phyloP scores from a whole-genome alignment of 2,329 filamentous ascomycete genomes.

The Remersonia thermophila region DNA sequence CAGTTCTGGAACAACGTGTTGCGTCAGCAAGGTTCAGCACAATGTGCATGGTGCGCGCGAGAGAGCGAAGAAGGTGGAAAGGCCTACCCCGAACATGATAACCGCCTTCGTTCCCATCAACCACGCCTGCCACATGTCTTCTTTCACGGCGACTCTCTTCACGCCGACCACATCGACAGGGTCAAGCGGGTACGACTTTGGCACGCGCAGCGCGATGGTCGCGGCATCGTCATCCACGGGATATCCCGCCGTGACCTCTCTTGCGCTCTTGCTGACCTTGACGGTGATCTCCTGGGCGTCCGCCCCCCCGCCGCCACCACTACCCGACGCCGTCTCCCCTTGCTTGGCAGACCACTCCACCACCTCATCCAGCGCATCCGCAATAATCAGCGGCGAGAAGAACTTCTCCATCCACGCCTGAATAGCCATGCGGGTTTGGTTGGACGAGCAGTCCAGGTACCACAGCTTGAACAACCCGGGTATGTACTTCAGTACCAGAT shows the following conservation, averaged over 20 bases:
- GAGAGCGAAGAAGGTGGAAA: neutral
- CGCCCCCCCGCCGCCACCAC: conserved; percentile 7
- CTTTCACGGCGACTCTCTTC: conserved; percentile 74
- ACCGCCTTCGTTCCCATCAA: conserved; percentile 78
- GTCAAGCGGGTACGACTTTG: conserved; percentile 70
- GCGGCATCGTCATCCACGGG: conserved; percentile 79
- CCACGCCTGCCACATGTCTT: conserved; percentile 90
- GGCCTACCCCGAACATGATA: conserved; percentile 68
- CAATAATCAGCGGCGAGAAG: conserved; percentile 61
- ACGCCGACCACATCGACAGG: conserved; percentile 63
- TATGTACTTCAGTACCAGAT: conserved; percentile 62
- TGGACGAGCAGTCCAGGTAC: conserved; percentile 70
- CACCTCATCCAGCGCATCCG: conserved; percentile 54
- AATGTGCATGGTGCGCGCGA: too few species aligned
- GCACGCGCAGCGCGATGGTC: conserved; percentile 69
- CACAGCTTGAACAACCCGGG: conserved; percentile 71
- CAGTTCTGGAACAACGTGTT: too few species aligned
- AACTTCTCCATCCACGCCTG: conserved; percentile 77
- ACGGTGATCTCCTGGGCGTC: conserved; percentile 49
- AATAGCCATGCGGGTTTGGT: conserved; percentile 67
- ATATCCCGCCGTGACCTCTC: conserved; percentile 74
- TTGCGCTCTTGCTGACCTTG: conserved; percentile 57
- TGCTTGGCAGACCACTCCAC: conserved; percentile 50
- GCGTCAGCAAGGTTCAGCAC: too few species aligned
- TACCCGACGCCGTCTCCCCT: conserved; percentile 21